phyloP scores from a whole-genome alignment of 768 basidiomycete genomes.

The Pulveroboletus sp. region DNA sequence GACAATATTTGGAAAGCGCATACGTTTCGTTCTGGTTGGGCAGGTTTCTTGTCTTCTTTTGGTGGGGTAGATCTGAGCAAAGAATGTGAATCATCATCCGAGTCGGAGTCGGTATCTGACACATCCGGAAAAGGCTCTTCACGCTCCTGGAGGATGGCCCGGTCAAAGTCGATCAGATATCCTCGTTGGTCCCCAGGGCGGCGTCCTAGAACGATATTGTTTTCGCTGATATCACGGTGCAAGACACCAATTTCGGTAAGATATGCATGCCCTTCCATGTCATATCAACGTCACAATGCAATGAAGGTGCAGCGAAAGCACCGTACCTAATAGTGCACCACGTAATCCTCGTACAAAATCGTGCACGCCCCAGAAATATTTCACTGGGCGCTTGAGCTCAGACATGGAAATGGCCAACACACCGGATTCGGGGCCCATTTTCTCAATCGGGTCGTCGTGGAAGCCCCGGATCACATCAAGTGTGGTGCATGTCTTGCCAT shows the following conservation, averaged over 20 bases:
- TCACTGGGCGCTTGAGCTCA: too few relatives aligned
- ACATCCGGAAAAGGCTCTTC: background rate
- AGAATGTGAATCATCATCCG: too few relatives aligned
- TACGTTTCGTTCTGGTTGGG: too few relatives aligned
- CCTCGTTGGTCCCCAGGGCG: conserved; percentile 15
- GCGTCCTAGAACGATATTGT: conserved; percentile 29
- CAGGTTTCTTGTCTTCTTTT: too few relatives aligned
- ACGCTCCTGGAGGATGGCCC: conserved; percentile 2
- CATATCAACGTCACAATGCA: background rate
- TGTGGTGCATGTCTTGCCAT: too few relatives aligned
- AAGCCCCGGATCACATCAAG: background rate
- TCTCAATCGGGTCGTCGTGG: background rate
- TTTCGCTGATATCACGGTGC: conserved; percentile 25
- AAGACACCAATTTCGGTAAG: conserved; percentile 22
- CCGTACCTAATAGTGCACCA: background rate
- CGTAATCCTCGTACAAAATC: too few relatives aligned
- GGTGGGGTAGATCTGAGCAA: too few relatives aligned
- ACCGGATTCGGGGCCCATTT: background rate
- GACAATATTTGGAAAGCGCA: too few relatives aligned
- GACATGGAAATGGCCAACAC: background rate
- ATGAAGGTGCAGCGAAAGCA: background rate
- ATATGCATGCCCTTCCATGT: conserved; percentile 9
- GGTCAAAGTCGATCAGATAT: conserved; percentile 32
- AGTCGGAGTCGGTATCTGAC: too few relatives aligned
- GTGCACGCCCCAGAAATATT: too few relatives aligned